Base-by-base conservation (phyloP, 148 eudicot genomes). In the Polygonum aviculare region DNA sequence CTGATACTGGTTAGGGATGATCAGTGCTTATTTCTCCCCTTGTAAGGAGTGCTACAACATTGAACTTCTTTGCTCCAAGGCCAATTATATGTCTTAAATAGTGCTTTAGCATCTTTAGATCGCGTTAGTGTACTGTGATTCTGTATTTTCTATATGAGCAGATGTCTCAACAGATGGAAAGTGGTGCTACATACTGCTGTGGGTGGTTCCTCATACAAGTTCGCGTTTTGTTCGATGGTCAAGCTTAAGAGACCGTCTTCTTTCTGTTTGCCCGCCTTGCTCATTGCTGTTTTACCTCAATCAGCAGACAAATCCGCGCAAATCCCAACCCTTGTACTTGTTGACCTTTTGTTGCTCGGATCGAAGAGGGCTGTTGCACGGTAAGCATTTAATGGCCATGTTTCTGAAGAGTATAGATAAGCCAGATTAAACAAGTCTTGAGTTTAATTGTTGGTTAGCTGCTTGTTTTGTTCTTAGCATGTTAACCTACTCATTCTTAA, bases 91-190 rank as follows among this genome's bases (percentile, higher is more conserved):
- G 11, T 2, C 11, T 26, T 22, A 12, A 63, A 5, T 12, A 5
- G 7, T 60, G 4, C 2, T 26, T n/a, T 0, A 2, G 26, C 26
- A 6, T 3, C 22, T 1, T n/a, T 19, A 54, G 60, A 54, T 26
- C 31, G 31, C 1, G 31, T 26, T 26, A 26, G 6, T 67, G 36
- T 67, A 67, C 15, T 35, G 41, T 65, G 71, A 65, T 36, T 40
- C 15, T 65, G 35, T 7, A 65, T 33, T 65, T 65, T 36, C 1
- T 5, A 18, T 38, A 44, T 41, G 59, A 69, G 72, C 80, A 90
- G 94, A 90, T 80, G 80, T 92, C 69, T 88, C 94, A 3, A 92
- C 92, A 15, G 91, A 92, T 88, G 94, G 97, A 51, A 88, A 81
- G 83, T 92, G 97, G 94, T 90, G 97, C 79, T 88, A 85, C 73